Conservation (phyloP, 140 eudicot genomes). For the Bidens hawaiensis region DNA sequence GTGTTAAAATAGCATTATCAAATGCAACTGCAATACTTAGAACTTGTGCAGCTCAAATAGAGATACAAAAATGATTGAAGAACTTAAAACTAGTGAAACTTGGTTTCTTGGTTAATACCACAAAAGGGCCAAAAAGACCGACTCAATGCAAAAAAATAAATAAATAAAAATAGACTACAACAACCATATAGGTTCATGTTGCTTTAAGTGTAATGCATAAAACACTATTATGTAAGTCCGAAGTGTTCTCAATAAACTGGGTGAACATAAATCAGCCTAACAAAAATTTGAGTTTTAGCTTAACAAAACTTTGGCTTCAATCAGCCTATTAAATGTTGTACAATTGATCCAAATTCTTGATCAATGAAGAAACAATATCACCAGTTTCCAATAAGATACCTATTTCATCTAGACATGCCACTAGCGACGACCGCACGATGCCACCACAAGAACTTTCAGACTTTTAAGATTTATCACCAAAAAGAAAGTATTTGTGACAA, state of each 20-base stretch:
- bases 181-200: no score
- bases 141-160: no score
- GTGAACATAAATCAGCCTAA: background rate
- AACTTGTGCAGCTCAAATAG: no score
- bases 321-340: slow-evolving; percentile 6
- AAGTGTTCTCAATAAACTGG: background rate
- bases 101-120: no score
- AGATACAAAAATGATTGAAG: no score
- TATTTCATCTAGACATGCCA: background rate
- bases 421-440: background rate
- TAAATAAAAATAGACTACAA: no score
- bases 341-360: background rate
- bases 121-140: no score
- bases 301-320: slow-evolving; percentile 21
- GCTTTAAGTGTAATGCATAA: background rate
- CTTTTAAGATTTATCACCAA: no score
- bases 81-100: no score
- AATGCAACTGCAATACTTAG: no score
- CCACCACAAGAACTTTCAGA: background rate
- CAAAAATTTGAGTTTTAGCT: background rate
- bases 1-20: no score
- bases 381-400: no score
- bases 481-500: background rate
- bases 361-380: background rate
- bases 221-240: background rate